phyloP scores from a whole-genome alignment of 768 basidiomycete genomes.

The Mycena crocata region DNA sequence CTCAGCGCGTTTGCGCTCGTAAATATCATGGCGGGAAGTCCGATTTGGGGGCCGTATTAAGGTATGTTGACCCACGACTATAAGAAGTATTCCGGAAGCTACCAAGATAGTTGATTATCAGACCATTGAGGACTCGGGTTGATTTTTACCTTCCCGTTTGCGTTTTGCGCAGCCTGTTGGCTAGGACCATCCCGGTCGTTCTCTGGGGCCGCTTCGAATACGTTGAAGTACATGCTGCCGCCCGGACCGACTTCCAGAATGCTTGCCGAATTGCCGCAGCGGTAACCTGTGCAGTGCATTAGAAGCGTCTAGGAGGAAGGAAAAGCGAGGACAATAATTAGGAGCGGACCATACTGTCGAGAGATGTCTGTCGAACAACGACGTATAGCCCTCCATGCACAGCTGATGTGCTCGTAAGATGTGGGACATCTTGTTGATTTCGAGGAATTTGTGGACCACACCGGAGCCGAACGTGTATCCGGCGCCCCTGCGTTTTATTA shows the following conservation, averaged over 20 bases:
- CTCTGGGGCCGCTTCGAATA: slow-evolving; percentile 97
- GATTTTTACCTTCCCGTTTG: slow-evolving; percentile 72
- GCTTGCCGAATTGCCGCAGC: slow-evolving; percentile 96
- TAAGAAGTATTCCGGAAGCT: slow-evolving; percentile 88
- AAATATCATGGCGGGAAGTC: background rate
- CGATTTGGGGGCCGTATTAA: background rate
- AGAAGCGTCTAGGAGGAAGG: slow-evolving; percentile 36
- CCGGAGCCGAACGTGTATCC: slow-evolving; percentile 99
- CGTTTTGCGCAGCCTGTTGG: slow-evolving; percentile 76
- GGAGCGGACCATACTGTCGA: slow-evolving; percentile 99
- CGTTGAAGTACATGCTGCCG: slow-evolving; percentile 91
- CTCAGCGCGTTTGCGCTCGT: background rate
- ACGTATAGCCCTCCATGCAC: slow-evolving; percentile 98
- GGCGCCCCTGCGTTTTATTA: slow-evolving; percentile 75
- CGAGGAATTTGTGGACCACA: slow-evolving; percentile 96
- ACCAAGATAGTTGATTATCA: slow-evolving; percentile 1
- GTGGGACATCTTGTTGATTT: slow-evolving; percentile 96
- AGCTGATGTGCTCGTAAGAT: slow-evolving; percentile 98
- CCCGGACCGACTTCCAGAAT: slow-evolving; percentile 96
- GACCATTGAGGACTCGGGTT: slow-evolving; percentile 31
- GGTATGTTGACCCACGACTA: slow-evolving; percentile 29
- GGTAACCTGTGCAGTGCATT: slow-evolving; percentile 60
- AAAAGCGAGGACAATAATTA: slow-evolving; percentile 85
- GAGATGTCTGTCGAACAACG: slow-evolving; percentile 94
- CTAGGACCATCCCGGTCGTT: slow-evolving; percentile 93